These are phyloP conservation scores for Melanogaster broomeanus DNA, from an alignment of 768 basidiomycete species.

Conservation along the genomic window DNA sequence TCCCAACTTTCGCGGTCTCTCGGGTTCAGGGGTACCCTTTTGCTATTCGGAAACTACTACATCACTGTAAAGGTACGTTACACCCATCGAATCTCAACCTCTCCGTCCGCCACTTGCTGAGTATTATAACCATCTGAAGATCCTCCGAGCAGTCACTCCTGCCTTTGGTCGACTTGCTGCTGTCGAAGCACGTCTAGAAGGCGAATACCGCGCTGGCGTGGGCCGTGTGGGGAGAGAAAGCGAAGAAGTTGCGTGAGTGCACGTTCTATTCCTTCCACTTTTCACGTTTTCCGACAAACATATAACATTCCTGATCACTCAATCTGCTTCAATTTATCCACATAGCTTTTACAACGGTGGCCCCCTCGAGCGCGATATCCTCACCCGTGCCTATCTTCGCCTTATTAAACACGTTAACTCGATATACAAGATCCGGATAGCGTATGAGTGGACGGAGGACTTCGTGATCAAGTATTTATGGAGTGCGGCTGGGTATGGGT, in stretches of 20 bases:
- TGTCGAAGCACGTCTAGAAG: slow-evolving; percentile 83
- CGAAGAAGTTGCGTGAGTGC: slow-evolving; percentile 86
- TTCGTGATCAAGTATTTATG: slow-evolving; percentile 96
- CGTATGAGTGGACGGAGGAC: slow-evolving; percentile 95
- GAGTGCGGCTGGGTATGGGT: slow-evolving; percentile 89
- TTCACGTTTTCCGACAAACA: too few relatives aligned
- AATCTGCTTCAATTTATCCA: too few relatives aligned
- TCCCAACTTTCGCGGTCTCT: slow-evolving; percentile 86
- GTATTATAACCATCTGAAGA: slow-evolving; percentile 29
- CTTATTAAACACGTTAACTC: slow-evolving; percentile 89
- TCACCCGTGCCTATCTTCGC: slow-evolving; percentile 73
- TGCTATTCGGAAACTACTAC: slow-evolving; percentile 84
- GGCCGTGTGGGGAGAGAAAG: slow-evolving; percentile 84
- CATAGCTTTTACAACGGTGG: slow-evolving; percentile 91
- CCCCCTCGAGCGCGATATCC: slow-evolving; percentile 75
- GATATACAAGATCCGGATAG: slow-evolving; percentile 92
- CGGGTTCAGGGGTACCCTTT: slow-evolving; percentile 77
- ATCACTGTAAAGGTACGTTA: slow-evolving; percentile 58
- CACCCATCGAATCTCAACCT: background rate
- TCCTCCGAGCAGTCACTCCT: slow-evolving; percentile 84
- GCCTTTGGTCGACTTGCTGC: slow-evolving; percentile 91
- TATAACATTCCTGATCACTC: too few relatives aligned
- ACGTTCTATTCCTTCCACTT: background rate
- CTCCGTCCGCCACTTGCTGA: background rate
- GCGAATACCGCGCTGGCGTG: slow-evolving; percentile 89